These are phyloP conservation scores for Fusarium tjaetaba DNA, from an alignment of 2,329 filamentous ascomycete genomes.

Conservation along the genomic window DNA sequence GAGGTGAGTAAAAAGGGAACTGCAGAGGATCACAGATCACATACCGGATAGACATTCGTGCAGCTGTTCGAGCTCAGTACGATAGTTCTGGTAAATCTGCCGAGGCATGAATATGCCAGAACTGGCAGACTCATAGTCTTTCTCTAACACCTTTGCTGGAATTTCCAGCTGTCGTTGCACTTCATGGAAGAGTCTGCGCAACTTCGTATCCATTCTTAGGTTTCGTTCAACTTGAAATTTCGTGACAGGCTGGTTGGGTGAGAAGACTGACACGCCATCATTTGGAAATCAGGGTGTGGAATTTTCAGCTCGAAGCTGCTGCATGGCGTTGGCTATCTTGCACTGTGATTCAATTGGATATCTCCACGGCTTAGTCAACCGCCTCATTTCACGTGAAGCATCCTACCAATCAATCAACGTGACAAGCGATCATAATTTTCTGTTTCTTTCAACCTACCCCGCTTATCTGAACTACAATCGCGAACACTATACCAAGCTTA, in stretches of 20 bases:
- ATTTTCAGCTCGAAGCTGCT: neutral
- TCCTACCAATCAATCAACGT: neutral
- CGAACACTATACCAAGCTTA: rapidly evolving
- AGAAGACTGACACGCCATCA: neutral
- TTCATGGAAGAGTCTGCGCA: rapidly evolving
- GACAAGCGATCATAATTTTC: rapidly evolving
- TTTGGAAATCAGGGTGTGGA: neutral
- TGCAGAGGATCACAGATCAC: rapidly evolving
- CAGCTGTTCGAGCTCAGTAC: rapidly evolving
- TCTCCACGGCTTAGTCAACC: neutral
- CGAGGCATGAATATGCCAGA: rapidly evolving
- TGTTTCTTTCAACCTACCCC: neutral
- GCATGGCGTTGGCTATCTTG: neutral
- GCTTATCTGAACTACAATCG: neutral
- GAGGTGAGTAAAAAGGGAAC: rapidly evolving
- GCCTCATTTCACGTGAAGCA: rapidly evolving
- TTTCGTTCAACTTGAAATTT: rapidly evolving
- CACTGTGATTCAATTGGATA: neutral
- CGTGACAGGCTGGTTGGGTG: rapidly evolving
- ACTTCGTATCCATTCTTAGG: rapidly evolving
- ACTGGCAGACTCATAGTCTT: rapidly evolving
- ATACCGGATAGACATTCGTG: rapidly evolving
- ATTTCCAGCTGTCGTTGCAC: neutral
- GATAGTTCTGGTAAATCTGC: rapidly evolving
- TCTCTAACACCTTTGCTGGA: rapidly evolving